phyloP scores from a whole-genome alignment of 805 yeast genomes.

The Kazachstania taianensis region DNA sequence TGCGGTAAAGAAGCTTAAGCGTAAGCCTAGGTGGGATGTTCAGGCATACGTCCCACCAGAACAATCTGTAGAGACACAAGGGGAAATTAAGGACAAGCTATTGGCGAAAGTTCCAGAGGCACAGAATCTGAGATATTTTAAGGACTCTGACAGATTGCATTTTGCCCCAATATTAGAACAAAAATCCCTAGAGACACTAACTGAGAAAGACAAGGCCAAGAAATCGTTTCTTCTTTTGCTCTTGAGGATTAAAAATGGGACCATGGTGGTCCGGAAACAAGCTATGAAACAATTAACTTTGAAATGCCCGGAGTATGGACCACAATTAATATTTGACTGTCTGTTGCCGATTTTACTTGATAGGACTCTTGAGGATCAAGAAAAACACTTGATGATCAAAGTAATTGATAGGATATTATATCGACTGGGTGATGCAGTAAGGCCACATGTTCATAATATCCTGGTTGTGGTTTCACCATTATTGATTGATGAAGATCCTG shows the following conservation, averaged over 20 bases:
- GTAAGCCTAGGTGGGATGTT: conserved; percentile 29
- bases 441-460: conserved; percentile 67
- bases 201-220: conserved; percentile 48
- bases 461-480: conserved; percentile 69
- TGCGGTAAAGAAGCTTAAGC: conserved; percentile 1
- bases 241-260: conserved; percentile 68
- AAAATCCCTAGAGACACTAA: conserved; percentile 27
- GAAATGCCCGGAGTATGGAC: conserved; percentile 55
- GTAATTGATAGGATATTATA: conserved; percentile 59
- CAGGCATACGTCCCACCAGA: conserved; percentile 42
- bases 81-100: conserved; percentile 29
- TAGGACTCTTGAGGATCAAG: conserved; percentile 63
- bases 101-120: conserved; percentile 55
- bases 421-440: conserved; percentile 50
- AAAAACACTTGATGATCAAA: conserved; percentile 73
- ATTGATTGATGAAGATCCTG: conserved; percentile 65
- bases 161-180: conserved; percentile 49
- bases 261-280: conserved; percentile 53
- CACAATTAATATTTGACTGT: conserved; percentile 55
- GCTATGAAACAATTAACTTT: conserved; percentile 61
- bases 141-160: conserved; percentile 58
- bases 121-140: conserved; percentile 56
- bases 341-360: conserved; percentile 72
- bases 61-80: conserved; percentile 6
- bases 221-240: conserved; percentile 52